Percentiles rank a stretch among this genome's conserved stretches.
phyloP scores from a whole-genome alignment of 495 filamentous ascomycete species.

The Massariosphaeria phaeospora region DNA sequence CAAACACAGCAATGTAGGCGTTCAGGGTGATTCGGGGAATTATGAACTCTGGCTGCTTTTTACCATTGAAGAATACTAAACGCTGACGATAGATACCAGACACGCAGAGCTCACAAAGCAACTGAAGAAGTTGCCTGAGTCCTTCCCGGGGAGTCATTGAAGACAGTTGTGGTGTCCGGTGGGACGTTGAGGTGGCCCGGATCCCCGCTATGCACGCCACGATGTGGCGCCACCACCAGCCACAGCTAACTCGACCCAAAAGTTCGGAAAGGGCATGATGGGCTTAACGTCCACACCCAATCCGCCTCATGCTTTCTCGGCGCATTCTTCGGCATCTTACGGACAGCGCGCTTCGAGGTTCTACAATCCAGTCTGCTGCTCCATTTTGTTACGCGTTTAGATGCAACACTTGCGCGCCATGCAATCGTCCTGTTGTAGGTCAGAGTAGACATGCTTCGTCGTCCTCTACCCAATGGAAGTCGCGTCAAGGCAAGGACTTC shows the following conservation, averaged over 20 bases:
- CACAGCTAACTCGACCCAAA: constrained; percentile 9
- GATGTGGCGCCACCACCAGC: no score
- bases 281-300: not conserved
- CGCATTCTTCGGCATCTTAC: constrained; percentile 32
- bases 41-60: constrained; percentile 12
- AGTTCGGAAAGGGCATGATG: constrained; percentile 12
- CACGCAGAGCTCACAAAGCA: constrained; percentile 8
- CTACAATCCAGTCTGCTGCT: not conserved
- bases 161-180: no score
- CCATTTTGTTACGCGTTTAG: constrained; percentile 6
- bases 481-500: constrained; percentile 64
- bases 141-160: no score
- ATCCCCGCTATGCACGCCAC: not conserved
- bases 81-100: constrained; percentile 12
- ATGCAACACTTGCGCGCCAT: constrained; percentile 1
- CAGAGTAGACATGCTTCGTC: constrained; percentile 42
- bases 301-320: constrained; percentile 33
- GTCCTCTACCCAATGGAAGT: constrained; percentile 76
- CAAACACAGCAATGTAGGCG: constrained; percentile 21
- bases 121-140: constrained; percentile 25
- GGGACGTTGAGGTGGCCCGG: constrained; percentile 6
- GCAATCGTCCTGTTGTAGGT: not conserved
- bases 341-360: constrained; percentile 27
- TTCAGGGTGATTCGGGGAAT: constrained; percentile 20
- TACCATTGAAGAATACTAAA: constrained; percentile 15